phyloP scores from a whole-genome alignment of 176 grass and related monocot genomes.

The Carex parvula region DNA sequence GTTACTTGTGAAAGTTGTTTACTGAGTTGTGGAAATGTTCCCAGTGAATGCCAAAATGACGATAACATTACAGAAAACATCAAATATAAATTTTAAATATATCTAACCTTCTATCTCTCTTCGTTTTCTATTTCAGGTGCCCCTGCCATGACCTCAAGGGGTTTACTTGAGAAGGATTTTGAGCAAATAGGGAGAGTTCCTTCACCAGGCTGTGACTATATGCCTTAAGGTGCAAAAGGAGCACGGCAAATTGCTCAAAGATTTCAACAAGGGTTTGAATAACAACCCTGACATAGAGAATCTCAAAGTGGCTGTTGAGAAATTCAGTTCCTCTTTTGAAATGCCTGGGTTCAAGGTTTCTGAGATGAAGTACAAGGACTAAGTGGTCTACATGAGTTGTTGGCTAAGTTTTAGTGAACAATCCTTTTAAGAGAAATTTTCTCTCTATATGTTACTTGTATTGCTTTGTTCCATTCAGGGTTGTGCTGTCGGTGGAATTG shows the following conservation, averaged over 20 bases:
- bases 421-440: not conserved
- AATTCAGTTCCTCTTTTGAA: slow-evolving; percentile 75
- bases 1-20: not conserved
- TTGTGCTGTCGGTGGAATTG: not conserved
- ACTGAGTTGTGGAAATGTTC: not conserved
- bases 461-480: not conserved
- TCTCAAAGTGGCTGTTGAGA: slow-evolving; percentile 68
- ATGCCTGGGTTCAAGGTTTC: slow-evolving; percentile 86
- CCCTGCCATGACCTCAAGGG: slow-evolving; percentile 88
- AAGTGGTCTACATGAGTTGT: not conserved
- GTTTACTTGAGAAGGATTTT: slow-evolving; percentile 88
- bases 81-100: not conserved
- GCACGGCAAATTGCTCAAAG: slow-evolving; percentile 77
- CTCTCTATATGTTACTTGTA: slow-evolving; percentile 4
- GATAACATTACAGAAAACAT: not conserved
- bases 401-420: not conserved
- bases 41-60: not conserved
- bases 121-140: slow-evolving; percentile 41
- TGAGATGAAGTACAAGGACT: slow-evolving; percentile 94
- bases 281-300: slow-evolving; percentile 73
- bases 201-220: slow-evolving; percentile 83
- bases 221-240: slow-evolving; percentile 89
- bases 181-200: slow-evolving; percentile 92
- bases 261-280: slow-evolving; percentile 85
- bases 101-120: not conserved